Evolutionary conservation across 129 eudicot genomes (phyloP).

Genomic region (Smallanthus sonchifolius): DNA sequence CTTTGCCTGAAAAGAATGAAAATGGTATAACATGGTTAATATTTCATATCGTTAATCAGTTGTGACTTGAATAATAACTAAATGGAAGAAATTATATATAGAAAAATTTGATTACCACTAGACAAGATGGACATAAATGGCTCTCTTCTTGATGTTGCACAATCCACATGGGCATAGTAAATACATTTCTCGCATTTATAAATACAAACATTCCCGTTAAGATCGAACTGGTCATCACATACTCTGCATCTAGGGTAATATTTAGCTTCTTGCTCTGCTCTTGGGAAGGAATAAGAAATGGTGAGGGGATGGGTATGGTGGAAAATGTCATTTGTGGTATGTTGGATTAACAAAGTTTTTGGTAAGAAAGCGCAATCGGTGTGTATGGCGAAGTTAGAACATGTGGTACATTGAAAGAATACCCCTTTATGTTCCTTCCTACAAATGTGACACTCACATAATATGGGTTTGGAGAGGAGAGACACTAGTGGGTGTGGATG

Average conservation of each 20-base stretch:
- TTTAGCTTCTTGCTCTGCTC: not conserved
- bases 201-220: not conserved
- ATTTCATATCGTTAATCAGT: too few relatives aligned
- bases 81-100: too few relatives aligned
- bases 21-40: too few relatives aligned
- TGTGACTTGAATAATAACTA: too few relatives aligned
- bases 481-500: too few relatives aligned
- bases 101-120: not conserved
- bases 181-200: conserved; percentile 13
- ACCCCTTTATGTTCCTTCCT: too few relatives aligned
- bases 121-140: not conserved
- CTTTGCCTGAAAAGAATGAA: too few relatives aligned
- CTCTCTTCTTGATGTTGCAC: conserved; percentile 10
- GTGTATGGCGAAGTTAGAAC: not conserved
- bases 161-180: conserved; percentile 6
- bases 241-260: not conserved
- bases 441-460: too few relatives aligned
- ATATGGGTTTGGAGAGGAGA: too few relatives aligned
- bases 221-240: not conserved
- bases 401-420: not conserved
- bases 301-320: conserved; percentile 11
- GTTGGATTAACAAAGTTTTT: not conserved
- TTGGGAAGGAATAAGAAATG: conserved; percentile 19
- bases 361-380: conserved; percentile 2
- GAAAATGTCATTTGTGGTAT: not conserved